These are phyloP conservation scores for Blastobotrys serpentis DNA, from an alignment of 1,139 yeast genomes.

Conservation along the genomic window DNA sequence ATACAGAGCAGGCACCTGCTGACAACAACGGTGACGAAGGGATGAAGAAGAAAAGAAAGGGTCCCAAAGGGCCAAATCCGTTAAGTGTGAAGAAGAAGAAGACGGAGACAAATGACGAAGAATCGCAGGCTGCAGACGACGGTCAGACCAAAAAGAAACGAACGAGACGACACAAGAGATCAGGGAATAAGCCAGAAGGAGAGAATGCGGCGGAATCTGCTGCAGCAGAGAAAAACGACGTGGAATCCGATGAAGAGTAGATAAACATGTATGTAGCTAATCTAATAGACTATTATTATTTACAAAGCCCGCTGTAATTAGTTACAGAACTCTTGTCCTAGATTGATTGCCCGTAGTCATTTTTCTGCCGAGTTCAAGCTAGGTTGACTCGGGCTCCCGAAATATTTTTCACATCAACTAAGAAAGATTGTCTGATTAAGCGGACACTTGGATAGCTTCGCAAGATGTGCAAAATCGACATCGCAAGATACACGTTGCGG, in stretches of 20 bases:
- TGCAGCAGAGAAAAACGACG: not conserved
- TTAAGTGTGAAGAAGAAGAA: constrained; percentile 65
- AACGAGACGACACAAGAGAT: constrained; percentile 17
- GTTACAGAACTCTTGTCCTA: no score
- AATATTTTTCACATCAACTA: no score
- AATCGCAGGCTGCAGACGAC: constrained; percentile 13
- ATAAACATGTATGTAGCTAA: no score
- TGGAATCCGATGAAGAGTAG: not conserved
- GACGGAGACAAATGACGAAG: constrained; percentile 11
- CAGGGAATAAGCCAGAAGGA: not conserved
- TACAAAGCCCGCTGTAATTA: no score
- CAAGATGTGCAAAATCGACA: not conserved
- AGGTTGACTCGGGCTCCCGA: no score
- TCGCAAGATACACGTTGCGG: not conserved
- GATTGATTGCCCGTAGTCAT: no score
- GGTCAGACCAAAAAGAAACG: constrained; percentile 18
- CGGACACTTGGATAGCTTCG: not conserved
- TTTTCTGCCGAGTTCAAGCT: no score
- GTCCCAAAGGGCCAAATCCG: constrained; percentile 81
- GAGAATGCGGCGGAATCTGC: not conserved
- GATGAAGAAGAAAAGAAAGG: constrained; percentile 51
- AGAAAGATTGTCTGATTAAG: no score
- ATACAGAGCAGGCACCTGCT: constrained; percentile 37
- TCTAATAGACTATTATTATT: no score
- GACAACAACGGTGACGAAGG: constrained; percentile 29